Evolutionary conservation across 2,329 filamentous ascomycete species (phyloP).

Genomic region (Mariannaea elegans): DNA sequence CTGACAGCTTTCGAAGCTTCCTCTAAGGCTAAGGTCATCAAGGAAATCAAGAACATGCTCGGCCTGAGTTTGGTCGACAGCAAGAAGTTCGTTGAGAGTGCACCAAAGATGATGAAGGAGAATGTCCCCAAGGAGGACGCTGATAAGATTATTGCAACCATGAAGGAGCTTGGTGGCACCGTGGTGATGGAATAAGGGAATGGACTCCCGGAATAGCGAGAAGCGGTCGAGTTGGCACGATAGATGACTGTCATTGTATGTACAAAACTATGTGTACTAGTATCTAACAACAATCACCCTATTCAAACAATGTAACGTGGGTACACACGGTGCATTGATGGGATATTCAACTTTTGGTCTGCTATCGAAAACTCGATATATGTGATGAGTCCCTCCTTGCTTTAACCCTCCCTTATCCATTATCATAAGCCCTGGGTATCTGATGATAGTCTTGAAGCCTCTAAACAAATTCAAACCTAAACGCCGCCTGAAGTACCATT

Average conservation of each 20-base stretch:
- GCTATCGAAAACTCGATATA: neutral
- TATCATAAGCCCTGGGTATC: conserved; percentile 42
- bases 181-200: conserved; percentile 84
- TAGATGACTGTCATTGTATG: conserved; percentile 47
- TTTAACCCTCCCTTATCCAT: conserved; percentile 16
- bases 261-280: conserved; percentile 52
- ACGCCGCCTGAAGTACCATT: conserved; percentile 38
- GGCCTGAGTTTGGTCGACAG: conserved; percentile 96
- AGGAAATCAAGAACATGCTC: conserved; percentile 97
- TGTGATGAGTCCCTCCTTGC: conserved; percentile 10
- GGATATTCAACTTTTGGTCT: conserved; percentile 2
- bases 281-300: conserved; percentile 43
- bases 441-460: conserved; percentile 30
- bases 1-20: conserved; percentile 87
- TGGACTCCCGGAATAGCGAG: conserved; percentile 14
- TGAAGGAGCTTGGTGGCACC: conserved; percentile 93
- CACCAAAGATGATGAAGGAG: conserved; percentile 99
- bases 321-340: conserved; percentile 1
- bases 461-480: conserved; percentile 26
- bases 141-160: conserved; percentile 94
- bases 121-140: conserved; percentile 98
- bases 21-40: conserved; percentile 99
- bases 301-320: conserved; percentile 14
- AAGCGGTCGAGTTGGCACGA: conserved; percentile 42
- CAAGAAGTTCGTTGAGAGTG: conserved; percentile 99